Conservation (phyloP, 805 yeast species). For the Yarrowia phangngaensis region DNA sequence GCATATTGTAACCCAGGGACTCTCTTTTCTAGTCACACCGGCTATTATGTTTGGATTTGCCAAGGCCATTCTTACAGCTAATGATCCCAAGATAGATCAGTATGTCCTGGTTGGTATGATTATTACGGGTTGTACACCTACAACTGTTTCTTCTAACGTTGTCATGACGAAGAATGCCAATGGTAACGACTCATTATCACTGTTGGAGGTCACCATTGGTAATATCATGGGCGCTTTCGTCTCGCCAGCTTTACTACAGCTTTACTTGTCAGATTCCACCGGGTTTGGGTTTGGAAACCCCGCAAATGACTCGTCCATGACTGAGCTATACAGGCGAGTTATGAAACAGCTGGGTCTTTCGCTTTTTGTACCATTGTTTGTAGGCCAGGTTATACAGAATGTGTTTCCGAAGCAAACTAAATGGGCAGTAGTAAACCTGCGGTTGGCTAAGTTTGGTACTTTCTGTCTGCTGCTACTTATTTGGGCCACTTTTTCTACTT, state of each 20-base stretch:
- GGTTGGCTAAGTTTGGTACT: conserved; percentile 68
- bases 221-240: conserved; percentile 81
- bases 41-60: conserved; percentile 70
- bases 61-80: conserved; percentile 57
- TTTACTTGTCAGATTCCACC: conserved; percentile 52
- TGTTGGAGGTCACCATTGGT: conserved; percentile 83
- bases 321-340: conserved; percentile 61
- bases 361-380: conserved; percentile 78
- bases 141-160: conserved; percentile 87
- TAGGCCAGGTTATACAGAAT: conserved; percentile 82
- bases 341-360: conserved; percentile 85
- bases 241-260: conserved; percentile 78
- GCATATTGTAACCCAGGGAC: conserved; percentile 62
- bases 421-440: conserved; percentile 55
- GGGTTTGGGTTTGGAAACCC: conserved; percentile 80
- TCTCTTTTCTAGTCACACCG: conserved; percentile 69
- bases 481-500: conserved; percentile 79
- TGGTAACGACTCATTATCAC: conserved; percentile 73
- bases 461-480: conserved; percentile 73
- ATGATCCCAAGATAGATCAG: conserved; percentile 56
- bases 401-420: conserved; percentile 60
- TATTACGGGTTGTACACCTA: conserved; percentile 83
- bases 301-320: conserved; percentile 48
- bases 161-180: conserved; percentile 85
- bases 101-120: conserved; percentile 81